A percentile compares a stretch with the other conserved stretches of the same genome.
phyloP scores from a whole-genome alignment of 164 flowering plant genomes.

The Cinnamomum micranthum region DNA sequence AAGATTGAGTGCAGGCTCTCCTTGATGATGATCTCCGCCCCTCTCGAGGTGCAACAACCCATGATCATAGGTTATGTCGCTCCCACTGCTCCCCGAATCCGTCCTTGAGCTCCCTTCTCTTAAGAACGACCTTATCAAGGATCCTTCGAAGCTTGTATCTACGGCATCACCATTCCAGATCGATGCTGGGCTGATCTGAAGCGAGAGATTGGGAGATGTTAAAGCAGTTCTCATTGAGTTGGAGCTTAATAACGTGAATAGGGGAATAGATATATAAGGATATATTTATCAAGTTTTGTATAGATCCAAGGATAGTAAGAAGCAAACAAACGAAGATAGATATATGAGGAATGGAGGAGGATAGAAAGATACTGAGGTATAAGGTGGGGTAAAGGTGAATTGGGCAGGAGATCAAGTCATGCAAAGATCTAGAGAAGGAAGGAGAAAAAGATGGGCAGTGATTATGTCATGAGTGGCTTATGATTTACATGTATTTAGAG shows the following conservation, averaged over 20 bases:
- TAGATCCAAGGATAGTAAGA: background rate
- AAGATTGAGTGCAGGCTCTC: slow-evolving; percentile 47
- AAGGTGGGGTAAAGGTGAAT: background rate
- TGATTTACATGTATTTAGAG: slow-evolving; percentile 55
- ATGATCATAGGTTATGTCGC: slow-evolving; percentile 72
- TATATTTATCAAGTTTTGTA: background rate
- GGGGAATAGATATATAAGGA: background rate
- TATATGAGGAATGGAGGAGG: background rate
- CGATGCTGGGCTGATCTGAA: slow-evolving; percentile 76
- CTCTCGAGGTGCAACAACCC: slow-evolving; percentile 23
- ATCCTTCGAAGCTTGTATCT: slow-evolving; percentile 21
- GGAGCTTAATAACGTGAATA: slow-evolving; percentile 18
- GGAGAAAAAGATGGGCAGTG: slow-evolving; percentile 15
- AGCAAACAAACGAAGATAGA: background rate
- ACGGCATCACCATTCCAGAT: slow-evolving; percentile 21
- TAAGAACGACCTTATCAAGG: slow-evolving; percentile 17
- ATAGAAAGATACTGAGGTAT: background rate
- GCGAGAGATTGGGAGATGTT: slow-evolving; percentile 65
- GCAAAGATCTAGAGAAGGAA: slow-evolving; percentile 8
- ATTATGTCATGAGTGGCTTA: slow-evolving; percentile 81
- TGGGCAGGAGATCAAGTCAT: slow-evolving; percentile 9
- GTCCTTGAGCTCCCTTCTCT: slow-evolving; percentile 43
- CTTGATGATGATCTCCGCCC: slow-evolving; percentile 10
- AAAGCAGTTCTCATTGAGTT: slow-evolving; percentile 29
- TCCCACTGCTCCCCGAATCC: slow-evolving; percentile 60